Base-by-base conservation (phyloP, 179 eudicot genomes). In the Silene noctiflora region DNA sequence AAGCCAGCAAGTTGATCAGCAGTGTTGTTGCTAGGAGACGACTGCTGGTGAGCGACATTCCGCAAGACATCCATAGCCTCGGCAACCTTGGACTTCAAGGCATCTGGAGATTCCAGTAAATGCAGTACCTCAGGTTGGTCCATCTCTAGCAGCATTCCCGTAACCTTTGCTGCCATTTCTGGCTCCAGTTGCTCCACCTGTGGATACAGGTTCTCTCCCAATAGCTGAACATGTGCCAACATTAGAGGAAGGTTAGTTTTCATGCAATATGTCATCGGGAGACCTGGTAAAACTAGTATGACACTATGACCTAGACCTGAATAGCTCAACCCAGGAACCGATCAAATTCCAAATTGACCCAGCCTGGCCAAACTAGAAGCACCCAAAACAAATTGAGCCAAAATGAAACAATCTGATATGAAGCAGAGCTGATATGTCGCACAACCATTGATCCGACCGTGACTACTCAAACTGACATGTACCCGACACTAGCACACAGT, bases 71-170 rank as follows among this genome's bases (percentile, higher is more conserved):
- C 92, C 94, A 91, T 89, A 0, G 97, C 94, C 83, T 91, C 94
- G 0, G 88, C 83, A 53, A 91, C 96, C 74, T 91, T 89, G 0
- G 96, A 81, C 76, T 91, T 89, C 84, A 91, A 72, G 13, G 93
- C 96, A n/a, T 91, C 96, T 0, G 96, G 94, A 22, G 96, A 85
- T 78, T 91, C 94, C 0, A 91, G 89, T 82, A 91, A 71, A 79
- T 89, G 94, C 76, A 93, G 71, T 46, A 92, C 96, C 78, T 91
- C 96, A 3, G 97, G 84, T 83, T 91, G 94, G 78, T 92, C 97
- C 97, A 92, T 92, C 88, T 92, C 96, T 74, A 92, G 80, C 21
- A 92, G 90, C 97, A 92, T 89, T 44, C 93, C 92, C 0, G 92
- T 92, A n/a, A 92, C 96, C 76, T 93, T 93, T 1, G 92, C 94